Conservation (phyloP, 768 basidiomycete genomes). For the Lactarius hatsudake region DNA sequence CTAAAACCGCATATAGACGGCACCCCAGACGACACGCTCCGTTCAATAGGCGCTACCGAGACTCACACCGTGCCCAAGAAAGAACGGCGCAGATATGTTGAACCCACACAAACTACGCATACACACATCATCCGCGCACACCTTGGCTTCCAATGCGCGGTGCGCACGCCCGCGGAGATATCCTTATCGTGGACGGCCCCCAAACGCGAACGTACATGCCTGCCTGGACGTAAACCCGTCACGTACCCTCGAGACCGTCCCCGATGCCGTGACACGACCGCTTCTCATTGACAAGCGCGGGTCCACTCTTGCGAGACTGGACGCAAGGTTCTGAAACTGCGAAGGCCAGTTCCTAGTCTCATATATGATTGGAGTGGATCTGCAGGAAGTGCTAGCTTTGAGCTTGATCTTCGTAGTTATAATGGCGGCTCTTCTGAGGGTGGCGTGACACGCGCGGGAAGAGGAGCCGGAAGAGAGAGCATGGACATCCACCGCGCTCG, state of each 20-base stretch:
- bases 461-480: constrained; percentile 62
- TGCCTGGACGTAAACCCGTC: neutral
- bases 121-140: neutral
- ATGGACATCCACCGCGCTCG: constrained; percentile 57
- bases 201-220: too few relatives aligned
- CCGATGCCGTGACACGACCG: too few relatives aligned
- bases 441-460: constrained; percentile 66
- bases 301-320: too few relatives aligned
- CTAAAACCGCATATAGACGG: neutral
- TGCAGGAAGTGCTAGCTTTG: constrained; percentile 48
- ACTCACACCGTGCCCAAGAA: too few relatives aligned
- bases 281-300: too few relatives aligned
- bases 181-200: too few relatives aligned
- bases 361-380: neutral
- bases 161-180: neutral
- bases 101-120: neutral
- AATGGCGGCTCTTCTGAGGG: constrained; percentile 78
- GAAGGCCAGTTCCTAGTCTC: neutral
- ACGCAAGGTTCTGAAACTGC: neutral
- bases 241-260: neutral
- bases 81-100: too few relatives aligned
- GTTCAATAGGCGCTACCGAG: too few relatives aligned
- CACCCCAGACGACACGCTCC: too few relatives aligned
- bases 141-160: neutral
- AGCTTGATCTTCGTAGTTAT: constrained; percentile 84